Evolutionary conservation across 192 early-diverging fungal genomes (phyloP), one percentile per base, ranked within the genome.

Genomic region (Rhizoclosmatium sp.): DNA sequence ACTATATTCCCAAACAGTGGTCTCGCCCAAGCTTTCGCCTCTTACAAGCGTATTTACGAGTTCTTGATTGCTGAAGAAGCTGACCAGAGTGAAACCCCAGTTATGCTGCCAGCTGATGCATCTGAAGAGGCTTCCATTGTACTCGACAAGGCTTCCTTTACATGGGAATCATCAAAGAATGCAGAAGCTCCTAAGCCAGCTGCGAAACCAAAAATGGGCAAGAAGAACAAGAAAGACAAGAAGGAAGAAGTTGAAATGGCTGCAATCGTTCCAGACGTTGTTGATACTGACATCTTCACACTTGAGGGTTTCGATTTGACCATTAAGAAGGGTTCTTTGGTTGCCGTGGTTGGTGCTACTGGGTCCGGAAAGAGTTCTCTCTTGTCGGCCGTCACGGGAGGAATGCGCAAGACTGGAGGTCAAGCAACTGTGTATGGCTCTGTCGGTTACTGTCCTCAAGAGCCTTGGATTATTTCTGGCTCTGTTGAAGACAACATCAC

Each of bases 311-410:
- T 97, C 4, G 85, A 86, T 66, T 72, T 94, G 61, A 82, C 80
- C 2, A 93, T 98, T 80, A 93, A 93, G 4, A 49, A 76, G 10
- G 91, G 91, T 48, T 88, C 92, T 48, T 87, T 96, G 16, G 92
- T 92, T 31, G 88, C 95, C 23, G 81, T 96, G 46, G 90, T 93
- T n/a, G 92, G 92, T 14, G 84, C 85, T 61, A 84, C 31, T 31
- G 31, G 31, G 31, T 31, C 31, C 31, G 31, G 31, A 31, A 31
- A 31, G 82, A 92, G 92, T 12, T 92, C 91, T 9, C 83, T 97
- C 40, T 78, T 95, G 4, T 82, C 87, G 49, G 92, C 93, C 0
- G 75, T 97, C 16, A 79, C 97, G 4, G 95, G 95, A 14, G 95
- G 95, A 79, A 97, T 96, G 94, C n/a, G 46, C 21, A 59, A 87